phyloP scores from a whole-genome alignment of 73 alveolate genomes.

The Tetrahymena elliotti region DNA sequence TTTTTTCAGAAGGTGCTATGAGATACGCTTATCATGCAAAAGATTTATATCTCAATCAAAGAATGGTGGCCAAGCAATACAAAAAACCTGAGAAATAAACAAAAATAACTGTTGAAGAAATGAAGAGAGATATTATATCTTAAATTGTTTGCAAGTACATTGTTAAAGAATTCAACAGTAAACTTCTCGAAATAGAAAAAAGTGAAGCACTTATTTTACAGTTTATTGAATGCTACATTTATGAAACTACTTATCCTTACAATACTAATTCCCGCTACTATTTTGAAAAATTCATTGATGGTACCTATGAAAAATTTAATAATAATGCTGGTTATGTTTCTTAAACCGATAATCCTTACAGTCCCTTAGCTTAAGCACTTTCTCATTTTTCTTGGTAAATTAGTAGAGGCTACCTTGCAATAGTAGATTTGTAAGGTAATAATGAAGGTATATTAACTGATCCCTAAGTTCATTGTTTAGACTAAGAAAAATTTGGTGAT shows the following conservation, averaged over 20 bases:
- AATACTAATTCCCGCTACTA: conserved; percentile 10
- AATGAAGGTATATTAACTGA: conserved; percentile 24
- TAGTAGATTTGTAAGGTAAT: conserved; percentile 42
- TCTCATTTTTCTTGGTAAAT: conserved; percentile 53
- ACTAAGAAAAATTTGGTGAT: conserved; percentile 46
- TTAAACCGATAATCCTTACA: conserved; percentile 5
- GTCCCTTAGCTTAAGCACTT: conserved; percentile 40
- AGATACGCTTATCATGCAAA: conserved; percentile 41
- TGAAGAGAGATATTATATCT: neutral
- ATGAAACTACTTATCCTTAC: conserved; percentile 20
- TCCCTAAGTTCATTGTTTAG: conserved; percentile 42
- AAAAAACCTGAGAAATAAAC: neutral
- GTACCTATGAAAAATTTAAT: conserved; percentile 44
- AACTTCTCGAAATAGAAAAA: neutral
- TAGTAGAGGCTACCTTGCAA: conserved; percentile 40
- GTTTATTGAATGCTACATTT: conserved; percentile 43
- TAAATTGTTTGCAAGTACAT: neutral
- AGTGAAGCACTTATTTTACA: neutral
- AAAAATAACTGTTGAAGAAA: neutral
- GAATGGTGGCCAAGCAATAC: conserved; percentile 31
- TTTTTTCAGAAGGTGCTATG: conserved; percentile 54
- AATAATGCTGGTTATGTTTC: conserved; percentile 50
- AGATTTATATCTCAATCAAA: conserved; percentile 29
- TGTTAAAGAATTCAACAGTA: conserved; percentile 1
- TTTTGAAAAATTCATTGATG: conserved; percentile 45